Percentiles rank a stretch among this genome's conserved stretches.
Evolutionary conservation across 176 grass and related monocot species (phyloP).

Genomic region (Ensete ventricosum): DNA sequence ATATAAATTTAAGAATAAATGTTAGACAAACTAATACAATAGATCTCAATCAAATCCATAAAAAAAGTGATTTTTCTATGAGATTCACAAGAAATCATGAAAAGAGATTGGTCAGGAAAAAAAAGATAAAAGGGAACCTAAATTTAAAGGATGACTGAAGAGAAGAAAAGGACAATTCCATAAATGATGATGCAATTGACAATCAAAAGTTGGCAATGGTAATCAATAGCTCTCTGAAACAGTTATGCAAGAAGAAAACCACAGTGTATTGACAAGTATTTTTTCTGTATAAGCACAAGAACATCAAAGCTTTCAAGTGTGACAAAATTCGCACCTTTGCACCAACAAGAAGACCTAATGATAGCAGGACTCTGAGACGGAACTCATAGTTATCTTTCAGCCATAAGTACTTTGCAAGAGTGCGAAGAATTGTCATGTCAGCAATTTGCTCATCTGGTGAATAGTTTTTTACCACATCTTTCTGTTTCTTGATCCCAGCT

Average conservation of each 20-base stretch:
- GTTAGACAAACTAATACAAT: constrained; percentile 29
- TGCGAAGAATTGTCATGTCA: constrained; percentile 65
- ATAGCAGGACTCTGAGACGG: constrained; percentile 68
- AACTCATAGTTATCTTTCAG: constrained; percentile 78
- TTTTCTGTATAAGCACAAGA: no score
- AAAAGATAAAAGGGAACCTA: not conserved
- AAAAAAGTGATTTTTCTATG: not conserved
- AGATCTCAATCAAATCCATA: not conserved
- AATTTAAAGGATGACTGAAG: not conserved
- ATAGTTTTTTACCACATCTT: constrained; percentile 40
- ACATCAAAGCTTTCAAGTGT: constrained; percentile 5
- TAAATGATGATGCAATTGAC: not conserved
- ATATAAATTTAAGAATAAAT: constrained; percentile 33
- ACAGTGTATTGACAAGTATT: no score
- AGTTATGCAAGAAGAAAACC: no score
- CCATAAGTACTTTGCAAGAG: constrained; percentile 71
- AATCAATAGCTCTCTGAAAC: no score
- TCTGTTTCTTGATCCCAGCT: constrained; percentile 40
- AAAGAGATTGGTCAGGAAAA: not conserved
- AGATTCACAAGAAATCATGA: not conserved
- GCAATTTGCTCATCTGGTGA: constrained; percentile 54
- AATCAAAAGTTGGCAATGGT: no score
- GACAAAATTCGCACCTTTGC: constrained; percentile 49
- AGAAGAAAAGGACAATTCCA: not conserved
- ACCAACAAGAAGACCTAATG: constrained; percentile 70